Evolutionary conservation across 495 filamentous ascomycete species (phyloP).

Genomic region (Xylaria intraflava): DNA sequence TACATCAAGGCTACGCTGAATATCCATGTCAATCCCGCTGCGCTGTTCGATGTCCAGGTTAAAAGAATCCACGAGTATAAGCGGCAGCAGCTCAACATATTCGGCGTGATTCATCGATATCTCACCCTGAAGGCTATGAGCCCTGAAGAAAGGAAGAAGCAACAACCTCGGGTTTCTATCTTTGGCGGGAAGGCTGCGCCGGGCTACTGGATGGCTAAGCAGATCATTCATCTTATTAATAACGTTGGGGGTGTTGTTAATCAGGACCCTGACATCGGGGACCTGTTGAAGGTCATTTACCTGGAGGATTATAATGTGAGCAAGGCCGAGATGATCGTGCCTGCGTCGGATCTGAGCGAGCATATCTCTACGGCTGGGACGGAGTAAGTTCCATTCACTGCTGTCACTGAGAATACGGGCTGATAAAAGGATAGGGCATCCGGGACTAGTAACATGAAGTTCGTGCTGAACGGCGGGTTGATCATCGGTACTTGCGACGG

Average conservation of each 20-base stretch:
- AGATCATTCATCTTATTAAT: slow-evolving; percentile 94
- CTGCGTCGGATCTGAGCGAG: slow-evolving; percentile 93
- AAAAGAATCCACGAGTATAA: slow-evolving; percentile 99
- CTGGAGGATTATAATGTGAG: slow-evolving; percentile 98
- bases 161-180: slow-evolving; percentile 87
- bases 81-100: slow-evolving; percentile 97
- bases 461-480: slow-evolving; percentile 91
- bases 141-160: slow-evolving; percentile 78
- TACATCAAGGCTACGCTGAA: slow-evolving; percentile 77
- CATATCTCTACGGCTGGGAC: slow-evolving; percentile 98
- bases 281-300: slow-evolving; percentile 94
- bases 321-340: slow-evolving; percentile 94
- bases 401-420: background rate
- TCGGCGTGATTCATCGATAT: slow-evolving; percentile 94
- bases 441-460: slow-evolving; percentile 89
- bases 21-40: slow-evolving; percentile 74
- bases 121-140: slow-evolving; percentile 79
- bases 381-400: slow-evolving; percentile 45
- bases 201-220: slow-evolving; percentile 99
- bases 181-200: slow-evolving; percentile 97
- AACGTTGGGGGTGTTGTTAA: slow-evolving; percentile 88
- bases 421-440: slow-evolving; percentile 35
- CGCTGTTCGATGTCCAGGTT: slow-evolving; percentile 94
- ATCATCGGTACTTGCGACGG: slow-evolving; percentile 98
- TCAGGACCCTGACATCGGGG: slow-evolving; percentile 82